Evolutionary conservation across 148 eudicot genomes (phyloP).

Genomic region (Persicaria maculosa): DNA sequence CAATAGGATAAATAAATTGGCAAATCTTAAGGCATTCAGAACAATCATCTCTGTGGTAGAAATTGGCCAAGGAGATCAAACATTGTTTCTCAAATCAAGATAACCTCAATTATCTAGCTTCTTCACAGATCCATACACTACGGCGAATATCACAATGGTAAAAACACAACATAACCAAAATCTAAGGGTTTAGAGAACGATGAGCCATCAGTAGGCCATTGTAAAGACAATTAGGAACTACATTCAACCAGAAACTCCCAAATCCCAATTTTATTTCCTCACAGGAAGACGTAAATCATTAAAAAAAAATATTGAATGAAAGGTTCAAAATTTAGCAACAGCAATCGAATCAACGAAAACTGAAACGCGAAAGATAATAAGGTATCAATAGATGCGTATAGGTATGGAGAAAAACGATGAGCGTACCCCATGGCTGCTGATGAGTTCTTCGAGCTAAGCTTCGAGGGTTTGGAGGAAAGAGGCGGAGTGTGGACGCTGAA

Average conservation of each 20-base stretch:
- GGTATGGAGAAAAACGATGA: neutral
- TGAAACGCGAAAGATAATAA: neutral
- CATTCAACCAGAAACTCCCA: neutral
- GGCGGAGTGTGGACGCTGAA: neutral
- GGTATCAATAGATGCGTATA: neutral
- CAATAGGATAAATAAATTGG: neutral
- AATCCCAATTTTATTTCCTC: neutral
- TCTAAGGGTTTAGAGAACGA: neutral
- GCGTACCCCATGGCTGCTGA: slow-evolving; percentile 8
- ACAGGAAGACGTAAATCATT: neutral
- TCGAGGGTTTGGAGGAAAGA: slow-evolving; percentile 7
- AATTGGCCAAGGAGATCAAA: neutral
- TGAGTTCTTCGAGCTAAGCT: slow-evolving; percentile 1
- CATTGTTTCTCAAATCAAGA: neutral
- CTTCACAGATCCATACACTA: neutral
- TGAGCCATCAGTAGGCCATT: neutral
- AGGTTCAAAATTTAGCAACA: neutral
- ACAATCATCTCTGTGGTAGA: neutral
- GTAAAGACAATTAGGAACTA: neutral
- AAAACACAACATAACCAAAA: neutral
- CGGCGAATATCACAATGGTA: neutral
- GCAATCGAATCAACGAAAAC: neutral
- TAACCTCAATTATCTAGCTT: neutral
- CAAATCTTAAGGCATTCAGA: neutral
- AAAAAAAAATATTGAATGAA: neutral